Conservation (phyloP, 371 early-diverging fungal genomes). For the Circinella umbellata region DNA sequence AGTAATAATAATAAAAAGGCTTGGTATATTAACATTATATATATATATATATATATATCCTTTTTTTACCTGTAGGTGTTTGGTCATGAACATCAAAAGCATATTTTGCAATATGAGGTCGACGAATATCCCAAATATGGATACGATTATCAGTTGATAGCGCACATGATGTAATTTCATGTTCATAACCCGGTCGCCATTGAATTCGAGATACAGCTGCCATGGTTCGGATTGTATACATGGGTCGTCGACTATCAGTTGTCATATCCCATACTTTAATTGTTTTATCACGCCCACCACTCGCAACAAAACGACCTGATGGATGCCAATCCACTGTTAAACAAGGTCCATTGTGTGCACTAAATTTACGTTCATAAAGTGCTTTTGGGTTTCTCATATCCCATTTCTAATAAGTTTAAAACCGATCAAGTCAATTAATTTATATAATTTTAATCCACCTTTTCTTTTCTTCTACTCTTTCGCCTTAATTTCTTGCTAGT, state of each 20-base stretch:
- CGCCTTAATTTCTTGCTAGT: too few species aligned
- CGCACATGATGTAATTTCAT: slow-evolving; percentile 79
- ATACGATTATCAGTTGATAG: slow-evolving; percentile 70
- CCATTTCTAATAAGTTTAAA: slow-evolving; percentile 65
- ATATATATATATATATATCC: not conserved
- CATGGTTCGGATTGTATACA: slow-evolving; percentile 73
- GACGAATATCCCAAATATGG: slow-evolving; percentile 77
- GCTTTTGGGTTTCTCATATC: slow-evolving; percentile 73
- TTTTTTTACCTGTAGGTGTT: slow-evolving; percentile 67
- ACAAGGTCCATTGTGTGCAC: slow-evolving; percentile 80
- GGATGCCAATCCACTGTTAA: slow-evolving; percentile 86
- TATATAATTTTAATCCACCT: too few species aligned
- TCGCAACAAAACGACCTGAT: slow-evolving; percentile 76
- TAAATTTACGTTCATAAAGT: slow-evolving; percentile 70
- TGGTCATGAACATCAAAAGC: slow-evolving; percentile 77
- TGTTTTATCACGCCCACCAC: slow-evolving; percentile 82
- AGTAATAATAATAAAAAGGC: not conserved
- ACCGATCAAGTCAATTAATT: not conserved
- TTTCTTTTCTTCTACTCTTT: too few species aligned
- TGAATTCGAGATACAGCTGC: slow-evolving; percentile 74
- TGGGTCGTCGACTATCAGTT: slow-evolving; percentile 67
- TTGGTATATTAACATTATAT: not conserved
- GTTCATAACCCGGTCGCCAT: slow-evolving; percentile 78
- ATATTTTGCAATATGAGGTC: slow-evolving; percentile 76
- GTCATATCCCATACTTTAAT: slow-evolving; percentile 90